Evolutionary conservation across 2,329 filamentous ascomycete genomes (phyloP).

Genomic region (Phyllosticta citriasiana): DNA sequence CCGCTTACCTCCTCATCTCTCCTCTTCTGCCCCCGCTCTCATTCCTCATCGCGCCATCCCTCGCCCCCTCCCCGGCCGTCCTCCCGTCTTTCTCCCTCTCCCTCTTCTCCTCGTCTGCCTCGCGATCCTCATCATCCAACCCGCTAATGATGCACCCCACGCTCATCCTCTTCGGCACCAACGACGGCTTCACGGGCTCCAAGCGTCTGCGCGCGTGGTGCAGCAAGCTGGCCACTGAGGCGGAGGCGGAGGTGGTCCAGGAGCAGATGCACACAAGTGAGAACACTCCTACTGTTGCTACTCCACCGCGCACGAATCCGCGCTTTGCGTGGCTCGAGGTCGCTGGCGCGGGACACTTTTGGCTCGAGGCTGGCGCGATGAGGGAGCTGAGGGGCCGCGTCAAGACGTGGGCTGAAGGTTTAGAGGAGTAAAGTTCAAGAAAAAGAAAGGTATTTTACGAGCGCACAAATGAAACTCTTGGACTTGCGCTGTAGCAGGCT

Average conservation of each 20-base stretch:
- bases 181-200: constrained; percentile 61
- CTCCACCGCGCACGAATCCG: constrained; percentile 27
- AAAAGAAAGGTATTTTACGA: no score
- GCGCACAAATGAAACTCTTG: no score
- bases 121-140: background rate
- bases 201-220: constrained; percentile 60
- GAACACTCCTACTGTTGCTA: background rate
- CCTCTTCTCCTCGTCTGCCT: background rate
- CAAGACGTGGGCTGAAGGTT: constrained; percentile 29
- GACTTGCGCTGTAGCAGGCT: no score
- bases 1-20: constrained; percentile 37
- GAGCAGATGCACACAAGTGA: background rate
- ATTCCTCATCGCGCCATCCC: constrained; percentile 21
- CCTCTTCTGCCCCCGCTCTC: constrained; percentile 37
- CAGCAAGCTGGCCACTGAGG: constrained; percentile 36
- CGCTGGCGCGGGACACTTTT: constrained; percentile 42
- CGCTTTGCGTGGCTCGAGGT: constrained; percentile 24
- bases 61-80: background rate
- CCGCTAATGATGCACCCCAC: constrained; percentile 30
- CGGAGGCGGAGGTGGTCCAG: background rate
- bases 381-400: constrained; percentile 29
- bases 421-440: constrained; percentile 1
- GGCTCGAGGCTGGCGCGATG: constrained; percentile 33
- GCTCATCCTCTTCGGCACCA: constrained; percentile 63
- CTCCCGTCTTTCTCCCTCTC: constrained; percentile 1